Percentiles rank a stretch among this genome's conserved stretches.
These are phyloP conservation scores for Macrolepiota albuminosa DNA, from an alignment of 768 basidiomycete species.

Conservation along the genomic window DNA sequence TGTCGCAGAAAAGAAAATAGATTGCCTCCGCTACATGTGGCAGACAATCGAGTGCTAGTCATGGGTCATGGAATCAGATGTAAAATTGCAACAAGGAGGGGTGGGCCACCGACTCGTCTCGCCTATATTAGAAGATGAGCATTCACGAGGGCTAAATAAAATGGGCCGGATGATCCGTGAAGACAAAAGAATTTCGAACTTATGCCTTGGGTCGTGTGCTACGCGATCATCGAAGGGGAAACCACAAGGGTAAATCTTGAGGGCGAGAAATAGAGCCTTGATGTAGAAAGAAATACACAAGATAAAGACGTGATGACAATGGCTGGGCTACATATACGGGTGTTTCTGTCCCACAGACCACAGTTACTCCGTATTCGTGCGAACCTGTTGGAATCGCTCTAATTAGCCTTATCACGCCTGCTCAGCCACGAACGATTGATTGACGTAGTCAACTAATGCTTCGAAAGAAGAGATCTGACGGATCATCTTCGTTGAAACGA, in stretches of 20 bases:
- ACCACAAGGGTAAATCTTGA: not conserved
- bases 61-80: not conserved
- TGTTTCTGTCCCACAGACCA: not conserved
- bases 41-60: not conserved
- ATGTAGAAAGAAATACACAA: not conserved
- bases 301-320: not conserved
- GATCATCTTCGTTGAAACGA: not conserved
- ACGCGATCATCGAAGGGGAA: not conserved
- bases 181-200: not conserved
- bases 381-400: not conserved
- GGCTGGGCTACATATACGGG: not conserved
- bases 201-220: not conserved
- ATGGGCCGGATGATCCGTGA: not conserved
- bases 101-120: not conserved
- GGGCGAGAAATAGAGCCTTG: not conserved
- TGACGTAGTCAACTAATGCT: not conserved
- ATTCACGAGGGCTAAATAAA: not conserved
- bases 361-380: not conserved
- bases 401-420: not conserved
- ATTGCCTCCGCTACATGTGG: conserved; percentile 1
- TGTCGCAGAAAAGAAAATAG: not conserved
- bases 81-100: not conserved
- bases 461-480: not conserved
- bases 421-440: not conserved
- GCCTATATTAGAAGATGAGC: not conserved